phyloP scores from a whole-genome alignment of 495 filamentous ascomycete species.

The Tuber melanosporum region DNA sequence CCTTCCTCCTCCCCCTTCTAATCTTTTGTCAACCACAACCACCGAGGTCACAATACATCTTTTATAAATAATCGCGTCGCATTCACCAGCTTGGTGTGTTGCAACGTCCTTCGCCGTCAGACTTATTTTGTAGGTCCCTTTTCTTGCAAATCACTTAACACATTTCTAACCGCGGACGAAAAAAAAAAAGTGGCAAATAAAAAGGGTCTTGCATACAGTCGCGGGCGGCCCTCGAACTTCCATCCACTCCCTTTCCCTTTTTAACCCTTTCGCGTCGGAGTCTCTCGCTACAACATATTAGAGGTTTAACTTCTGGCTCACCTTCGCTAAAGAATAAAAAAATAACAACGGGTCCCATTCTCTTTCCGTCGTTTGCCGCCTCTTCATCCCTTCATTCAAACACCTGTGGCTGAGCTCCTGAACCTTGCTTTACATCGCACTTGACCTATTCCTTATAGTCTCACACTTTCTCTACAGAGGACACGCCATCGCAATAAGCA shows the following conservation, averaged over 20 bases:
- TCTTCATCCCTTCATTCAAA: background rate
- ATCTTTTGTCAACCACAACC: slow-evolving; percentile 12
- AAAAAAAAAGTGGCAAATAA: slow-evolving; percentile 2
- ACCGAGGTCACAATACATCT: slow-evolving; percentile 9
- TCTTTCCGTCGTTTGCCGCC: background rate
- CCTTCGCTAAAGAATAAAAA: background rate
- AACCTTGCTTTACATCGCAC: background rate
- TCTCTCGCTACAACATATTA: background rate
- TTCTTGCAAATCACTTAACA: background rate
- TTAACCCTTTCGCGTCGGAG: background rate
- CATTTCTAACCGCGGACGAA: background rate
- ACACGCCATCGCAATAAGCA: background rate
- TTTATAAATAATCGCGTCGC: slow-evolving; percentile 23
- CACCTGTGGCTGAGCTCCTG: background rate
- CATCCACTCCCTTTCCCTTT: slow-evolving; percentile 1
- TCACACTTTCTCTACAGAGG: background rate
- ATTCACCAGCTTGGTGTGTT: background rate
- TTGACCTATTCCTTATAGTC: background rate
- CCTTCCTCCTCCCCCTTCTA: slow-evolving; percentile 24
- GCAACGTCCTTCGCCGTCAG: background rate
- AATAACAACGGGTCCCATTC: background rate
- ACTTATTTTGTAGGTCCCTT: background rate
- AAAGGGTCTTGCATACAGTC: slow-evolving; percentile 6
- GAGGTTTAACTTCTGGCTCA: background rate
- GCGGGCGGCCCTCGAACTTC: slow-evolving; percentile 2